phyloP scores from a whole-genome alignment of 306 rosid species.

The Astragalus membranaceus region DNA sequence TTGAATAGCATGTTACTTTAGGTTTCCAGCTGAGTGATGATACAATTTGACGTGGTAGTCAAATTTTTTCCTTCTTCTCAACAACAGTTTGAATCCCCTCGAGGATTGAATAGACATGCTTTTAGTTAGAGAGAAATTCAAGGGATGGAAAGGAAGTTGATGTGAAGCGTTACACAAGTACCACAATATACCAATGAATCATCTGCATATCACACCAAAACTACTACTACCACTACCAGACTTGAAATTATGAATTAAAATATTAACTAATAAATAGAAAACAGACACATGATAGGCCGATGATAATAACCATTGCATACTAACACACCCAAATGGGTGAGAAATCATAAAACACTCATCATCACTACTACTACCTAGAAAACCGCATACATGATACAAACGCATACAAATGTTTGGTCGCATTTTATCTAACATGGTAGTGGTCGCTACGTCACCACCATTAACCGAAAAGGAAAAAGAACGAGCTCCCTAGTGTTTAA shows the following conservation, averaged over 20 bases:
- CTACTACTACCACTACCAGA: neutral
- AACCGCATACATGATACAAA: constrained; percentile 46
- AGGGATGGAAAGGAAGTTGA: too few relatives aligned
- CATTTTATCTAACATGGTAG: constrained; percentile 18
- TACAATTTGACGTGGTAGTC: neutral
- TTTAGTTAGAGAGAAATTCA: too few relatives aligned
- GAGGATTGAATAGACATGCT: too few relatives aligned
- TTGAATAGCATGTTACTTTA: too few relatives aligned
- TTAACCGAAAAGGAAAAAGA: neutral
- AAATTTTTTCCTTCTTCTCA: neutral
- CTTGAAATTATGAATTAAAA: neutral
- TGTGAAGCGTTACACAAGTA: neutral
- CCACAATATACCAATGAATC: neutral
- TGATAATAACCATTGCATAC: constrained; percentile 16
- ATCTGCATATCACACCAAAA: neutral
- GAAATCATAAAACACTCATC: constrained; percentile 58
- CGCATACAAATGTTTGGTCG: constrained; percentile 31
- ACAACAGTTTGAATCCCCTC: neutral
- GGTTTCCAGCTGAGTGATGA: too few relatives aligned
- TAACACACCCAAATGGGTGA: constrained; percentile 26
- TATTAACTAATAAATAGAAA: neutral
- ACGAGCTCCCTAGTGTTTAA: constrained; percentile 37
- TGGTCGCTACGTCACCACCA: constrained; percentile 27
- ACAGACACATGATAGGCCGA: constrained; percentile 11
- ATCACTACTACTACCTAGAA: constrained; percentile 32